Evolutionary conservation across 2,329 filamentous ascomycete species (phyloP).

Genomic region (Cladophialophora bantiana): DNA sequence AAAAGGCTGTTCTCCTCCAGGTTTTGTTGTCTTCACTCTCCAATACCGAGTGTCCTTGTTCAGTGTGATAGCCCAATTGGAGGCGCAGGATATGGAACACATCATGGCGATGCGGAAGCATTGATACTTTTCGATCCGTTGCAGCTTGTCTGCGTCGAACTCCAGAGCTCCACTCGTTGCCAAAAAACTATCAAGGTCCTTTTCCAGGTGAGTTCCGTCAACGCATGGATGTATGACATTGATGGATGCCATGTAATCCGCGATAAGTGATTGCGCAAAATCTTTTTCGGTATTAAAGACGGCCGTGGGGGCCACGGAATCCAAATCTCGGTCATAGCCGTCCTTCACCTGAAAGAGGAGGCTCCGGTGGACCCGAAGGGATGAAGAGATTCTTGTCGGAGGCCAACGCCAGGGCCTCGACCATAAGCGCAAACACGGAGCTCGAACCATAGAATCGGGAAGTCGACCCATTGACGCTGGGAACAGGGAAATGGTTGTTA

Average conservation of each 20-base stretch:
- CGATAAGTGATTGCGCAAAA: constrained; percentile 4
- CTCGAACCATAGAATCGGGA: constrained; percentile 20
- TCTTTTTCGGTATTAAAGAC: constrained; percentile 14
- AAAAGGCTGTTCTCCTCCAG: constrained; percentile 16
- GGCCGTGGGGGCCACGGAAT: constrained; percentile 16
- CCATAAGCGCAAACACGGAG: constrained; percentile 19
- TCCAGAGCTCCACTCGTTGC: constrained; percentile 7
- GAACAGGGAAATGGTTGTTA: constrained; percentile 17
- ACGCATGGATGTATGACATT: constrained; percentile 8
- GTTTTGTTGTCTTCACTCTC: constrained; percentile 15
- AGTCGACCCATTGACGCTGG: constrained; percentile 11
- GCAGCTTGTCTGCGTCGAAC: constrained; percentile 17
- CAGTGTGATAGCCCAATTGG: constrained; percentile 16
- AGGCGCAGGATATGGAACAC: constrained; percentile 16
- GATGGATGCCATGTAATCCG: constrained; percentile 14
- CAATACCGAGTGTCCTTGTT: constrained; percentile 7
- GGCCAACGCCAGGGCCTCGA: constrained; percentile 11
- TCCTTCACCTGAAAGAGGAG: constrained; percentile 8
- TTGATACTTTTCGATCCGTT: constrained; percentile 13
- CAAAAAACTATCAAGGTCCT: constrained; percentile 11
- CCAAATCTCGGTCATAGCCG: constrained; percentile 18
- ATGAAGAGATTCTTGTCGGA: constrained; percentile 17
- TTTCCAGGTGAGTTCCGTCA: not conserved
- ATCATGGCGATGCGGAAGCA: constrained; percentile 21
- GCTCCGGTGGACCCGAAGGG: not conserved